Conservation (phyloP, 1,139 yeast genomes). For the Geotrichum histeridarum region DNA sequence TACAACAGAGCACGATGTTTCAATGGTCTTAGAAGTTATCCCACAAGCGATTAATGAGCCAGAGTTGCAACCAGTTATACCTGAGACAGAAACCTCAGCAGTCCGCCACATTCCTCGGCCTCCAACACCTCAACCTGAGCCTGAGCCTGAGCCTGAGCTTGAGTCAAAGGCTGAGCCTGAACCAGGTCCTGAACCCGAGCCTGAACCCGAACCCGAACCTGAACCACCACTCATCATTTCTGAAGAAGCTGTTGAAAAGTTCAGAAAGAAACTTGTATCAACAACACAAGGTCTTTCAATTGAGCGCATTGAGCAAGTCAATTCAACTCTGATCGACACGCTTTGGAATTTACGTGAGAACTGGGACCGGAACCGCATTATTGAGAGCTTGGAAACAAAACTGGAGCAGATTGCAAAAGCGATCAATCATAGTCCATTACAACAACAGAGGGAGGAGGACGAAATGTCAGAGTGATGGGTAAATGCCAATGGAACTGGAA, state of each 20-base stretch:
- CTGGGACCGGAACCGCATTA: slow-evolving; percentile 56
- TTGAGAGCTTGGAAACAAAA: slow-evolving; percentile 23
- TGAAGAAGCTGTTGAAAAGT: slow-evolving; percentile 28
- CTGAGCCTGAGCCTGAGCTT: slow-evolving; percentile 16
- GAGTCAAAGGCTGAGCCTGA: neutral
- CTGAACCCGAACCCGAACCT: slow-evolving; percentile 8
- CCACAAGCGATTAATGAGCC: neutral
- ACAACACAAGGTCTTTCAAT: slow-evolving; percentile 51
- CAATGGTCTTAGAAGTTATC: neutral
- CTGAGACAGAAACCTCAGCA: no score
- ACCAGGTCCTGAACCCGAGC: neutral
- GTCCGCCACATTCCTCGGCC: no score
- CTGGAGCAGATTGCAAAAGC: slow-evolving; percentile 20
- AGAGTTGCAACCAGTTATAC: neutral
- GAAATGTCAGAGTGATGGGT: no score
- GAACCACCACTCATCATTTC: slow-evolving; percentile 31
- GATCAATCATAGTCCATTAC: neutral
- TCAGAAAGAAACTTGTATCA: slow-evolving; percentile 36
- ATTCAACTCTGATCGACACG: slow-evolving; percentile 66
- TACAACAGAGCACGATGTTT: neutral
- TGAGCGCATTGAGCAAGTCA: slow-evolving; percentile 68
- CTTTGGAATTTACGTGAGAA: slow-evolving; percentile 64
- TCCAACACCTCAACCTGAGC: neutral
- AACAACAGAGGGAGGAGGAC: no score
- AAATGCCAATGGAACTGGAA: neutral